Conservation (phyloP, 495 filamentous ascomycete genomes). For the Hyaloscypha finlandica region DNA sequence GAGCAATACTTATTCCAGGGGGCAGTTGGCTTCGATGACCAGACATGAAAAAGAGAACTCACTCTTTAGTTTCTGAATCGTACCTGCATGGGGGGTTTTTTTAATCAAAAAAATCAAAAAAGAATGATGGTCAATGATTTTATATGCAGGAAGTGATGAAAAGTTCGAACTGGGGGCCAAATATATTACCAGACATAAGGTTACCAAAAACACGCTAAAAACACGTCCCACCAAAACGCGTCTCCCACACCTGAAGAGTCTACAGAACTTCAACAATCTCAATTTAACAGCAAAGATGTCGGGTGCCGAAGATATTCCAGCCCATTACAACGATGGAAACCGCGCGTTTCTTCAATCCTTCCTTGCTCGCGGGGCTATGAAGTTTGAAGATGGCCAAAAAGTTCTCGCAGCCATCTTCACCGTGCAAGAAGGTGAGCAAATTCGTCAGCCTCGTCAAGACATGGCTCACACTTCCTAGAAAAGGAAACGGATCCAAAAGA, state of each 20-base stretch:
- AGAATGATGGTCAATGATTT: too few species aligned
- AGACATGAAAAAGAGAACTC: too few species aligned
- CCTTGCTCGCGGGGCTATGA: constrained; percentile 74
- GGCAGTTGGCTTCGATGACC: too few species aligned
- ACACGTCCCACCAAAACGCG: constrained; percentile 24
- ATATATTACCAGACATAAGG: too few species aligned
- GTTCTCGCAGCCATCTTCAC: constrained; percentile 76
- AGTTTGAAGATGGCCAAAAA: constrained; percentile 68
- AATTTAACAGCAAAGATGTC: constrained; percentile 1
- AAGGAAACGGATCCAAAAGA: constrained; percentile 42
- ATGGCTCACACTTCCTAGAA: constrained; percentile 14
- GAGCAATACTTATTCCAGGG: too few species aligned
- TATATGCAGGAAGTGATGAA: neutral
- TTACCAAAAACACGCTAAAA: constrained; percentile 9
- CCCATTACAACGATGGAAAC: constrained; percentile 58
- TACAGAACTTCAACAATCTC: neutral
- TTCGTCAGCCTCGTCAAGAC: neutral
- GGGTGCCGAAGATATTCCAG: constrained; percentile 11
- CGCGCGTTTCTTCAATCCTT: constrained; percentile 95
- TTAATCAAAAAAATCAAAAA: too few species aligned
- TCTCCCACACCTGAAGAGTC: constrained; percentile 16
- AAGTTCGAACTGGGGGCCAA: neutral
- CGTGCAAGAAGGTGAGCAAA: constrained; percentile 42
- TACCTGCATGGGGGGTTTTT: too few species aligned
- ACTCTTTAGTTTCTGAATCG: too few species aligned